phyloP scores from a whole-genome alignment of 2,329 filamentous ascomycete genomes.

The Alternaria sp. region DNA sequence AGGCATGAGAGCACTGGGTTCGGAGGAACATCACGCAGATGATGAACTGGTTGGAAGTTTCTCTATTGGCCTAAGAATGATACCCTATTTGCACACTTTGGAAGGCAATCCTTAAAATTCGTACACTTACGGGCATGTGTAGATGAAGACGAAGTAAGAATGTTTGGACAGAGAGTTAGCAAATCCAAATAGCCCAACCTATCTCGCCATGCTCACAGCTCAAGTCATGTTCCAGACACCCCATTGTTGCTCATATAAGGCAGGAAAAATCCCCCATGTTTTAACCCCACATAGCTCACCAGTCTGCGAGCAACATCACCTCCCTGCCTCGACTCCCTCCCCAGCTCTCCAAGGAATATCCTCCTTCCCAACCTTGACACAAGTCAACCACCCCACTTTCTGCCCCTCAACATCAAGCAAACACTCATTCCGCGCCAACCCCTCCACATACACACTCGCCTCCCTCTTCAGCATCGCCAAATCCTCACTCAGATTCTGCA shows the following conservation, averaged over 20 bases:
- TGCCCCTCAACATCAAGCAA: slow-evolving; percentile 43
- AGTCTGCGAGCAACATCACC: not conserved
- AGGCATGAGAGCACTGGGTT: slow-evolving; percentile 76
- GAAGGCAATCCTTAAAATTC: not conserved
- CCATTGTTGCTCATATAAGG: no score
- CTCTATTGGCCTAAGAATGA: slow-evolving; percentile 41
- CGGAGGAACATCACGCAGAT: slow-evolving; percentile 67
- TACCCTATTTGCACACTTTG: slow-evolving; percentile 30
- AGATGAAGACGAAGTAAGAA: not conserved
- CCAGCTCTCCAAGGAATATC: slow-evolving; percentile 44
- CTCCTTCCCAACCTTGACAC: slow-evolving; percentile 35
- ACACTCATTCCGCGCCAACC: slow-evolving; percentile 31
- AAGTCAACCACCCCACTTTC: slow-evolving; percentile 49
- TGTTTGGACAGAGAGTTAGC: not conserved
- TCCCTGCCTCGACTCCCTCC: not conserved
- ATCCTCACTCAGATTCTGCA: slow-evolving; percentile 33
- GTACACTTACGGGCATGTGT: not conserved
- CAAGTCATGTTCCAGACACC: no score
- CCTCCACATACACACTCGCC: slow-evolving; percentile 29
- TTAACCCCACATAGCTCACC: not conserved
- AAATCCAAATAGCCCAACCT: not conserved
- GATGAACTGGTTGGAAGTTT: slow-evolving; percentile 13
- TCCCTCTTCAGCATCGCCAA: slow-evolving; percentile 39
- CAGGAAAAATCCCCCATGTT: not conserved
- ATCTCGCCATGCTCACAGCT: no score